phyloP scores from a whole-genome alignment of 441 rosid genomes.

The Pelargonium myrrhifolium region DNA sequence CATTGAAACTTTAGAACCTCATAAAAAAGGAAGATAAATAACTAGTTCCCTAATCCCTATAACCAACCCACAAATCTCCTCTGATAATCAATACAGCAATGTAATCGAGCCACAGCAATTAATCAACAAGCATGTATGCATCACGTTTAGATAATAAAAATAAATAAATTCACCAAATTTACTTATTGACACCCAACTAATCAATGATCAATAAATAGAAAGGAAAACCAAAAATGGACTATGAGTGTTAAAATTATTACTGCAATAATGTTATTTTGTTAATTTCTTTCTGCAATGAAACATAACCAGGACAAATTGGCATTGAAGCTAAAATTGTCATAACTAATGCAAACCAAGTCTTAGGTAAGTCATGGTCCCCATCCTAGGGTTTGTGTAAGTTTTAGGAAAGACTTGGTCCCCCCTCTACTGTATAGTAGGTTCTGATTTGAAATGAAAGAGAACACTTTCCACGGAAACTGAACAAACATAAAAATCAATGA shows the following conservation, averaged over 20 bases:
- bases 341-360: neutral
- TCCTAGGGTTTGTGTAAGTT: slow-evolving; percentile 9
- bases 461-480: neutral
- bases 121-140: neutral
- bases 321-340: slow-evolving; percentile 3
- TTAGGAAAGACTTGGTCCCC: slow-evolving; percentile 8
- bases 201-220: neutral
- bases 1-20: neutral
- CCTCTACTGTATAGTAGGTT: slow-evolving; percentile 7
- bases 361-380: slow-evolving; percentile 16
- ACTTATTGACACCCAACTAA: slow-evolving; percentile 8
- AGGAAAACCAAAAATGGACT: neutral
- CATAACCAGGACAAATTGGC: slow-evolving; percentile 6
- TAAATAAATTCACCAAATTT: neutral
- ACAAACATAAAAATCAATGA: neutral
- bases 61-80: slow-evolving; percentile 15
- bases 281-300: slow-evolving; percentile 4
- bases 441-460: neutral
- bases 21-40: neutral
- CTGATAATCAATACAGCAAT: no score
- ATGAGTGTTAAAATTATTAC: neutral
- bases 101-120: neutral
- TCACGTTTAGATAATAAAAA: neutral
- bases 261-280: neutral
- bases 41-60: slow-evolving; percentile 12